Conservation (phyloP, 2,329 filamentous ascomycete genomes). For the Sporothrix protearum region DNA sequence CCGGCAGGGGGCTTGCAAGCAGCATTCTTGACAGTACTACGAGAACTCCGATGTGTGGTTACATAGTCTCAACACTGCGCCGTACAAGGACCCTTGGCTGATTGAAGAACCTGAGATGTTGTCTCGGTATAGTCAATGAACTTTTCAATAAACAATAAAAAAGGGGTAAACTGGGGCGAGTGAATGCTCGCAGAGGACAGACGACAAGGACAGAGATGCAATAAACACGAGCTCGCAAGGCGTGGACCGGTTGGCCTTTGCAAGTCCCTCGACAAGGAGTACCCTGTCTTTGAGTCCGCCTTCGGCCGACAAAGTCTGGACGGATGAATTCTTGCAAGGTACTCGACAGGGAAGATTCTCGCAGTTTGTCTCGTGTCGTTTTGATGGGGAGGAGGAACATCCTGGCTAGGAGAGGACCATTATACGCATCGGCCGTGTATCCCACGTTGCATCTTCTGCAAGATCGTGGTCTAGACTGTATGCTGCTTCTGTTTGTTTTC, state of each 20-base stretch:
- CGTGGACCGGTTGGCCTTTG: not conserved
- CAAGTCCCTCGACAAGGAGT: not conserved
- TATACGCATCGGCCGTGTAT: not conserved
- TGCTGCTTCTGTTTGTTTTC: not conserved
- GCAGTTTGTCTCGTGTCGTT: not conserved
- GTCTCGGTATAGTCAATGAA: slow-evolving; percentile 3
- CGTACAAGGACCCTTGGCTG: not conserved
- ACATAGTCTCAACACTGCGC: not conserved
- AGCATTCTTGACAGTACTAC: not conserved
- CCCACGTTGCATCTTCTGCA: not conserved
- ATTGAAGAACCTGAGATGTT: not conserved
- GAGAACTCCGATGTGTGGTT: not conserved
- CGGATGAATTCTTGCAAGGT: too few species aligned
- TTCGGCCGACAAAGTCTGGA: not conserved
- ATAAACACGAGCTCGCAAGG: slow-evolving; percentile 6
- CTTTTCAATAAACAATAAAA: not conserved
- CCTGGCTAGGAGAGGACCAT: not conserved
- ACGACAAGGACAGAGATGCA: not conserved
- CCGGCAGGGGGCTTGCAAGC: not conserved
- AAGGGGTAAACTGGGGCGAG: not conserved
- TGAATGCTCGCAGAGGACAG: not conserved
- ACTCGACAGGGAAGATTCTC: not conserved
- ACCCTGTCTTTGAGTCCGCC: not conserved
- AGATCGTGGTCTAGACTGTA: not conserved
- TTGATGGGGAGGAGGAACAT: not conserved